phyloP scores from a whole-genome alignment of 2,329 filamentous ascomycete species.

The Paracamarosporium sp. region DNA sequence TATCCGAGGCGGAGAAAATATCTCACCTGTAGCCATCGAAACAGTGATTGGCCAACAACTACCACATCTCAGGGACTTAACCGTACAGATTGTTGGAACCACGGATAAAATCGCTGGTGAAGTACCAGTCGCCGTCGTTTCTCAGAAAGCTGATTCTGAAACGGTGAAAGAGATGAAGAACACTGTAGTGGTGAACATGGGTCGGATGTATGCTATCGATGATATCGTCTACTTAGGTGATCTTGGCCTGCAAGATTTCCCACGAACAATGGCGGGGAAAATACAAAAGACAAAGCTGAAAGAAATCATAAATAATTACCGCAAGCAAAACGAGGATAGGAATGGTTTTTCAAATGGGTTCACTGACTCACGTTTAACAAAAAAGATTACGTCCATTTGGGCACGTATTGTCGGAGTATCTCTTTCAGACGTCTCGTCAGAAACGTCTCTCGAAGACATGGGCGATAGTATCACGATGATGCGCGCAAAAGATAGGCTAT shows the following conservation, averaged over 20 bases:
- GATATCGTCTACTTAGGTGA: background rate
- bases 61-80: background rate
- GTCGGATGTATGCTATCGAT: background rate
- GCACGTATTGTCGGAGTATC: background rate
- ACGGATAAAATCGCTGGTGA: background rate
- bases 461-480: background rate
- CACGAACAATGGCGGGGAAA: background rate
- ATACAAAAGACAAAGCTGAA: background rate
- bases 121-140: background rate
- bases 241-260: background rate
- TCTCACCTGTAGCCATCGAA: slow-evolving; percentile 39
- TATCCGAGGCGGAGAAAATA: slow-evolving; percentile 56
- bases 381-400: background rate
- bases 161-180: background rate
- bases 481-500: background rate
- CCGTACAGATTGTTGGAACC: background rate
- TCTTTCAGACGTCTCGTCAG: background rate
- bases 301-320: background rate
- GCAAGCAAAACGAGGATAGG: background rate
- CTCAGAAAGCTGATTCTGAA: background rate
- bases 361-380: background rate
- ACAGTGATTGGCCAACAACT: background rate
- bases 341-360: background rate
- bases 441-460: background rate
- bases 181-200: background rate